Conservation (phyloP, 228 moss, liverwort and hornwort species). For the Sphagnum magellanicum region DNA sequence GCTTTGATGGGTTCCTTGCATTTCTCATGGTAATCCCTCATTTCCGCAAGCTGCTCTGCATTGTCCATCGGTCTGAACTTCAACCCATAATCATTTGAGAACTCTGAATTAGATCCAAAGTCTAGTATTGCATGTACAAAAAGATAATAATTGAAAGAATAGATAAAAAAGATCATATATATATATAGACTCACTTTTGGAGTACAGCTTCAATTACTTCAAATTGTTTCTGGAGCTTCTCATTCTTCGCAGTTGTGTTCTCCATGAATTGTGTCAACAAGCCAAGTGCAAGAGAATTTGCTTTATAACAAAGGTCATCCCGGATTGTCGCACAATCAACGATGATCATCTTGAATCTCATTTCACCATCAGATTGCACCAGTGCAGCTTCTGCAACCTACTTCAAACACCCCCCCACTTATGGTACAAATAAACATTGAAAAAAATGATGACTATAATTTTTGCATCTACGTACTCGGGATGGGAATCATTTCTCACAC, state of each 20-base stretch:
- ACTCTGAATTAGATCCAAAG: neutral
- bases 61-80: conserved; percentile 52
- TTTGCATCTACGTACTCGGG: neutral
- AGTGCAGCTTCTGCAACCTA: conserved; percentile 60
- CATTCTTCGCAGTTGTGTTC: conserved; percentile 39
- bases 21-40: conserved; percentile 33
- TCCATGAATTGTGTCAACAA: conserved; percentile 62
- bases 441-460: too few species aligned
- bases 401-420: neutral
- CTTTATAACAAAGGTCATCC: conserved; percentile 47
- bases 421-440: too few species aligned
- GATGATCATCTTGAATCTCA: conserved; percentile 38
- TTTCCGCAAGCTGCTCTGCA: conserved; percentile 46
- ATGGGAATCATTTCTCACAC: neutral
- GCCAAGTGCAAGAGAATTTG: conserved; percentile 27
- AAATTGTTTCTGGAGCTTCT: conserved; percentile 36
- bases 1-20: conserved; percentile 49
- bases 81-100: neutral
- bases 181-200: conserved; percentile 31
- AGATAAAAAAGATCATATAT: neutral
- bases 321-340: conserved; percentile 58
- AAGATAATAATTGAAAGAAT: too few species aligned
- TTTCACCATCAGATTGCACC: conserved; percentile 42
- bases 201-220: conserved; percentile 43
- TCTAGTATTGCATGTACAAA: neutral